Percentiles rank a stretch among this genome's conserved stretches.
Evolutionary conservation across 139 green algal species (phyloP).

Genomic region (Spirogloea muscicola): DNA sequence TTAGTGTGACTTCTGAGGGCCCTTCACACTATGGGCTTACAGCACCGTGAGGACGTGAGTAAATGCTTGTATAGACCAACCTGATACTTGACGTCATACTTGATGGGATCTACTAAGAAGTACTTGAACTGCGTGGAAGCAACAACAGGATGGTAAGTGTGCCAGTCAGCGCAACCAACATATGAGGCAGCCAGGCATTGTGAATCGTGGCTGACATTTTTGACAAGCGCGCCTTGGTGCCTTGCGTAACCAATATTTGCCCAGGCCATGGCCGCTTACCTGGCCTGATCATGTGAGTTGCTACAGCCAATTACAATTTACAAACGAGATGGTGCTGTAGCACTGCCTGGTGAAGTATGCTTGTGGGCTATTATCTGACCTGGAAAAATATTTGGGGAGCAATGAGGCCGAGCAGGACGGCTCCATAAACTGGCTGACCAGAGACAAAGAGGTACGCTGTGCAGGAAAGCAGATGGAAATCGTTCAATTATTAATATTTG

Average conservation of each 20-base stretch:
- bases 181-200: not conserved
- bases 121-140: conserved; percentile 77
- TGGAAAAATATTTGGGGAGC: conserved; percentile 74
- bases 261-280: not conserved
- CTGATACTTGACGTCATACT: conserved; percentile 94
- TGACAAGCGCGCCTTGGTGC: not conserved
- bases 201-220: not conserved
- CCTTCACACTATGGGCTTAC: too few relatives aligned
- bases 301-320: too few relatives aligned
- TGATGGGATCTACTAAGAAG: conserved; percentile 94
- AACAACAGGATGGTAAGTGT: not conserved
- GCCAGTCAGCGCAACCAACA: not conserved
- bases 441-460: conserved; percentile 83
- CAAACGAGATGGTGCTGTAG: too few relatives aligned
- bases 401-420: conserved; percentile 84
- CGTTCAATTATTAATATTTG: too few relatives aligned
- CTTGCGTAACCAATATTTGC: not conserved
- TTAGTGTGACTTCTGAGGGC: too few relatives aligned
- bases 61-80: too few relatives aligned
- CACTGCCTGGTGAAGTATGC: too few relatives aligned
- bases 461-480: conserved; percentile 42
- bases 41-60: too few relatives aligned
- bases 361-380: conserved; percentile 6
- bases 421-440: conserved; percentile 76
- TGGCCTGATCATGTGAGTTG: too few relatives aligned